Evolutionary conservation across 176 grass and related monocot genomes (phyloP).

Genomic region (Microstegium vimineum): DNA sequence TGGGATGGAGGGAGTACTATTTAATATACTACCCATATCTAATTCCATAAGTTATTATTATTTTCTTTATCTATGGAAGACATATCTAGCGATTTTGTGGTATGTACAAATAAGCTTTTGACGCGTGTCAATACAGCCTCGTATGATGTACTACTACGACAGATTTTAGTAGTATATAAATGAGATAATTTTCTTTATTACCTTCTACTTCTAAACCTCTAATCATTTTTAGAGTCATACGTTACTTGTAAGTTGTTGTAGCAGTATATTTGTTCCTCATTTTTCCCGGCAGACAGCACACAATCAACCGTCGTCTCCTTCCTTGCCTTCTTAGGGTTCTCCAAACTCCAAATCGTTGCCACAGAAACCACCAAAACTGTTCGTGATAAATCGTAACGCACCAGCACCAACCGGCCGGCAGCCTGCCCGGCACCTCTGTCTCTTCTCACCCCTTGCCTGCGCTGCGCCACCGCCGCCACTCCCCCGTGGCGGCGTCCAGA

Average conservation of each 20-base stretch:
- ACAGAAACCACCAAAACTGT: slow-evolving; percentile 2
- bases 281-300: background rate
- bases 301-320: background rate
- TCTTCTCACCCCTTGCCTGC: background rate
- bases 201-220: background rate
- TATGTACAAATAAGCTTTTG: background rate
- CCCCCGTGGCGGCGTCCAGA: slow-evolving; percentile 12
- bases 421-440: too few relatives aligned
- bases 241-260: background rate
- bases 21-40: background rate
- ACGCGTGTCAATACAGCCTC: background rate
- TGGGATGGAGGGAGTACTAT: too few relatives aligned
- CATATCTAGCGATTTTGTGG: background rate
- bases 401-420: slow-evolving; percentile 34
- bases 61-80: too few relatives aligned
- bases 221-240: background rate
- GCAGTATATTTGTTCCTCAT: background rate
- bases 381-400: slow-evolving; percentile 18
- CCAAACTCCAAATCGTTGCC: background rate
- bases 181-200: background rate
- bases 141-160: background rate
- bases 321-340: background rate
- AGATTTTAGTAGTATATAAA: background rate
- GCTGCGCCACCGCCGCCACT: background rate
- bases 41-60: background rate